Conservation (phyloP, 1,139 yeast species). For the Candida freyschussii region DNA sequence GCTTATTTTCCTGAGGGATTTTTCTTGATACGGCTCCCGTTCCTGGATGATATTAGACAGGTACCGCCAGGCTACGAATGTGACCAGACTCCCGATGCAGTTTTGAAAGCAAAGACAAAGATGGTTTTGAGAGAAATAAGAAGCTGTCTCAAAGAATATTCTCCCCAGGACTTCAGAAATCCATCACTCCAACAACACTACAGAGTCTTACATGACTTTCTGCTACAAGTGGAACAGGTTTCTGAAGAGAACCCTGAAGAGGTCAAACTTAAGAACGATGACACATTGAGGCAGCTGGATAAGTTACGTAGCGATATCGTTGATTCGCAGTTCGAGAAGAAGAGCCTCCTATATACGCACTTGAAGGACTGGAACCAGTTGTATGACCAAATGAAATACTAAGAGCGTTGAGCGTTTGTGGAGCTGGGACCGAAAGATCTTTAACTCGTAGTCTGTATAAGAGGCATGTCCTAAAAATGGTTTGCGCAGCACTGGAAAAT, state of each 20-base stretch:
- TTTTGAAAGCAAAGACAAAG: conserved; percentile 34
- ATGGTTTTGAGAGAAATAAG: conserved; percentile 29
- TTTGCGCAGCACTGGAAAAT: no score
- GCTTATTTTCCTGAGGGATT: conserved; percentile 53
- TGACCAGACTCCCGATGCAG: conserved; percentile 13
- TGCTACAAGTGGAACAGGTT: conserved; percentile 54
- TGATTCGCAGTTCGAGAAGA: conserved; percentile 10
- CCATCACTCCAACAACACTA: conserved; percentile 68
- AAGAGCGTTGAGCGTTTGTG: no score
- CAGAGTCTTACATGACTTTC: conserved; percentile 57
- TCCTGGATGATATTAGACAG: conserved; percentile 56
- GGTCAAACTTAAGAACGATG: conserved; percentile 26
- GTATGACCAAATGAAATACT: no score
- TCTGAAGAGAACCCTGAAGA: conserved; percentile 23
- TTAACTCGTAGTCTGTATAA: no score
- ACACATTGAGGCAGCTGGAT: conserved; percentile 28
- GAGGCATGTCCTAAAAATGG: no score
- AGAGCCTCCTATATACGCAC: conserved; percentile 8
- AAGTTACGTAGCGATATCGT: conserved; percentile 21
- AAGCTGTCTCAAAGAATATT: conserved; percentile 35
- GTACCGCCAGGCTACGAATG: conserved; percentile 36
- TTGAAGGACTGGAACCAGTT: conserved; percentile 21
- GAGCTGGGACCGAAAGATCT: no score
- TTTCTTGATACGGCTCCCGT: conserved; percentile 55
- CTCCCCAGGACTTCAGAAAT: conserved; percentile 57